A percentile compares a stretch with the other conserved stretches of the same genome.
Conservation (phyloP, 352 stramenopile genomes). For the Globisporangium nodosum region DNA sequence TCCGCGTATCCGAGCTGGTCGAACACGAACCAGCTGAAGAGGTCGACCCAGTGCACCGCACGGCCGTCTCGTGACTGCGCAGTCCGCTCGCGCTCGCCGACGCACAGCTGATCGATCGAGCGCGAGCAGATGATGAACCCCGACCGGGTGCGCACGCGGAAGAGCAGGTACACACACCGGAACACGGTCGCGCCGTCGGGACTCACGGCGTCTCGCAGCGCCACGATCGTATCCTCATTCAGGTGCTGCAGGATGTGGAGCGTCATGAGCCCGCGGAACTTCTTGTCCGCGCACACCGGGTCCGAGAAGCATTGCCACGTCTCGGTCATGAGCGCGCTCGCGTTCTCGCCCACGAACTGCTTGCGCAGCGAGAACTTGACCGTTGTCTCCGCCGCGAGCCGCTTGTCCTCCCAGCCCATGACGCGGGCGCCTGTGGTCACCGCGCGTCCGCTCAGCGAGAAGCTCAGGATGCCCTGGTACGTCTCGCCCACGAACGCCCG, state of each 20-base stretch:
- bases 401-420: constrained; percentile 66
- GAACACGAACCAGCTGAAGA: constrained; percentile 68
- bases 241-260: constrained; percentile 58
- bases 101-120: constrained; percentile 28
- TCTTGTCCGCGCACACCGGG: constrained; percentile 41
- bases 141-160: constrained; percentile 56
- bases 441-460: constrained; percentile 41
- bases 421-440: constrained; percentile 46
- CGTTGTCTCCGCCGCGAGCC: constrained; percentile 37
- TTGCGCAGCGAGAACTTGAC: constrained; percentile 72
- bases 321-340: constrained; percentile 38
- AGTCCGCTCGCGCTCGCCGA: constrained; percentile 11
- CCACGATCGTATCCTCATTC: constrained; percentile 68
- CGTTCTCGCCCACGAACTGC: constrained; percentile 31
- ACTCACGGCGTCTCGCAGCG: constrained; percentile 44
- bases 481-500: constrained; percentile 26
- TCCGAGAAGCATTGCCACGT: constrained; percentile 76
- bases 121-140: constrained; percentile 63
- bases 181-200: constrained; percentile 40
- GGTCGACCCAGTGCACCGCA: constrained; percentile 61
- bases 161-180: constrained; percentile 65
- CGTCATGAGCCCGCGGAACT: constrained; percentile 61
- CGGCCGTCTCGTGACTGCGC: constrained; percentile 27
- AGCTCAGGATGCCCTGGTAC: constrained; percentile 46
- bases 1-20: constrained; percentile 35